Evolutionary conservation across 2,329 filamentous ascomycete species (phyloP).

Genomic region (Apiospora pterosperma): DNA sequence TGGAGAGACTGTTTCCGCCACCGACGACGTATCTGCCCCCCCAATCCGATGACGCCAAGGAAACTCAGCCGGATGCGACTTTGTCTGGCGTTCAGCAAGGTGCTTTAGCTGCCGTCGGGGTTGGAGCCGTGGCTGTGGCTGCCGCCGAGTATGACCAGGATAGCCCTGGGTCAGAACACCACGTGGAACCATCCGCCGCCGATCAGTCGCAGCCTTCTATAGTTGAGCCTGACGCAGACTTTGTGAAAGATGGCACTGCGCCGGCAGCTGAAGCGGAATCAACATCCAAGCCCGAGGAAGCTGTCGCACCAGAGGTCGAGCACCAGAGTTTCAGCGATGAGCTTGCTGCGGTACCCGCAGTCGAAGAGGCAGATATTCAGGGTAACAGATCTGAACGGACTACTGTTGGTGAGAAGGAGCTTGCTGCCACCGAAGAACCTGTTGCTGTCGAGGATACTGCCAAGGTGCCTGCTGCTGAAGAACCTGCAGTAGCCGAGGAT

Average conservation of each 20-base stretch:
- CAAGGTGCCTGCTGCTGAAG: slow-evolving; percentile 6
- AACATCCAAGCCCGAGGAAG: not conserved
- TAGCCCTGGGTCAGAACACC: not conserved
- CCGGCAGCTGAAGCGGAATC: not conserved
- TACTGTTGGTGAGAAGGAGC: not conserved
- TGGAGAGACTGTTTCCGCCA: not conserved
- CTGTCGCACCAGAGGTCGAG: not conserved
- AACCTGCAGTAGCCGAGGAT: slow-evolving; percentile 7
- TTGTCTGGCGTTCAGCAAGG: not conserved
- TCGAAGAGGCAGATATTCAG: not conserved
- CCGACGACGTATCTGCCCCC: not conserved
- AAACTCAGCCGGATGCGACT: not conserved
- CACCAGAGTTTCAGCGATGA: not conserved
- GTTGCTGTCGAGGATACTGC: slow-evolving; percentile 4
- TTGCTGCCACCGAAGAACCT: not conserved
- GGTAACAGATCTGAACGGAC: no score
- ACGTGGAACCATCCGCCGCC: not conserved
- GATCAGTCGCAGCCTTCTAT: not conserved
- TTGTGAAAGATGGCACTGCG: not conserved
- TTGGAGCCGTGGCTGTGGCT: not conserved
- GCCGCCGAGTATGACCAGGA: not conserved
- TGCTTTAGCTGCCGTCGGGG: not conserved
- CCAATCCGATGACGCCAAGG: not conserved
- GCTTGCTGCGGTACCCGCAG: not conserved
- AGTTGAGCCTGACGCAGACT: not conserved